Conservation (phyloP, 164 flowering plant genomes). For the Magnolia officinalis region DNA sequence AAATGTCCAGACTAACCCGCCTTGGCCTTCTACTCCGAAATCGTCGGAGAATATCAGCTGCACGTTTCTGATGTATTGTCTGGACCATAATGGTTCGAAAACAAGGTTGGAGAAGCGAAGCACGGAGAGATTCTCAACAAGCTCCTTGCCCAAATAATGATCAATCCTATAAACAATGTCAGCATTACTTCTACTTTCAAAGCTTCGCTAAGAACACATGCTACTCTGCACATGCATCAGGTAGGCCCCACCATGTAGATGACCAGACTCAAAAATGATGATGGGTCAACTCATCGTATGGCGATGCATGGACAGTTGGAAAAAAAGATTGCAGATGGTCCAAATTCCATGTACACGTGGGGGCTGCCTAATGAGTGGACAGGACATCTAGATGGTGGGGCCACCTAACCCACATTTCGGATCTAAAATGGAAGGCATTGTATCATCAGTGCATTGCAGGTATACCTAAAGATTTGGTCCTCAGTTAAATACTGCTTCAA, state of each 20-base stretch:
- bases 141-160: constrained; percentile 85
- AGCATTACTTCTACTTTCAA: background rate
- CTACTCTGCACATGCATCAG: background rate
- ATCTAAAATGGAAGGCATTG: too few relatives aligned
- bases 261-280: background rate
- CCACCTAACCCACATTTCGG: background rate
- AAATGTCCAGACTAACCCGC: constrained; percentile 51
- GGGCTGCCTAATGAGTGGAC: background rate
- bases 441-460: background rate
- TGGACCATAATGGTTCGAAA: constrained; percentile 85
- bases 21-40: constrained; percentile 85
- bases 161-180: constrained; percentile 55
- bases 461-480: constrained; percentile 85
- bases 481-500: constrained; percentile 69
- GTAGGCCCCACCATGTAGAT: background rate
- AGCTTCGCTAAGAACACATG: background rate
- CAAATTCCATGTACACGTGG: background rate
- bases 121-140: constrained; percentile 81
- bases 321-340: background rate
- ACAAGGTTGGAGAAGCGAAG: constrained; percentile 93
- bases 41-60: constrained; percentile 89
- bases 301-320: background rate
- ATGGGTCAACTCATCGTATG: background rate
- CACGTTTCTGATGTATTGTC: constrained; percentile 80
- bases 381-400: background rate